A percentile compares a stretch with the other conserved stretches of the same genome.
Evolutionary conservation across 192 early-diverging fungal genomes (phyloP).

Genomic region (Geranomyces variabilis): DNA sequence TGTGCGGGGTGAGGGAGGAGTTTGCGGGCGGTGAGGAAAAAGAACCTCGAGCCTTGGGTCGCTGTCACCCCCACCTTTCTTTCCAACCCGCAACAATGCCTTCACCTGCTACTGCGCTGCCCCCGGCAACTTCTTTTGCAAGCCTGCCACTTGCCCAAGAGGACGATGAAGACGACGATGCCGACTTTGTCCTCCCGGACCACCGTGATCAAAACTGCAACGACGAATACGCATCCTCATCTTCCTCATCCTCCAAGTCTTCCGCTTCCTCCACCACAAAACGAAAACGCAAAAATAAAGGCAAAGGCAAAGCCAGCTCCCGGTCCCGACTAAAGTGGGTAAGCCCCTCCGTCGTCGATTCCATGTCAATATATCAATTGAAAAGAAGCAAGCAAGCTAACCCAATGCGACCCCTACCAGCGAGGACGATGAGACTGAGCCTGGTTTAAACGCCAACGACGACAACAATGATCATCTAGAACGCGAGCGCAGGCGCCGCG

Average conservation of each 20-base stretch:
- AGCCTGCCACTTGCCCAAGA: neutral
- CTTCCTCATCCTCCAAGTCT: neutral
- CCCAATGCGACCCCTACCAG: no score
- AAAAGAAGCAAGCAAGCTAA: constrained; percentile 7
- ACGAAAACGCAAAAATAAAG: neutral
- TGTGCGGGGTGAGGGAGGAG: no score
- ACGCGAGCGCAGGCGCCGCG: constrained; percentile 40
- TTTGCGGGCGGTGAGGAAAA: no score
- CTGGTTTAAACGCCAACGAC: no score
- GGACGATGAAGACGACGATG: constrained; percentile 5
- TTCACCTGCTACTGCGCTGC: no score
- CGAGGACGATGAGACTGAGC: no score
- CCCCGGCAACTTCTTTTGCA: no score
- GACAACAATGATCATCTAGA: neutral
- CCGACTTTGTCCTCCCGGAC: constrained; percentile 1
- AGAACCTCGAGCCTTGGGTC: no score
- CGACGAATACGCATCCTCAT: neutral
- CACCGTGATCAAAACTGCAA: neutral
- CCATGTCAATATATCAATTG: no score
- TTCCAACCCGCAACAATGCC: neutral
- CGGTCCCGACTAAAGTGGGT: constrained; percentile 2
- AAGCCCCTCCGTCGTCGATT: no score
- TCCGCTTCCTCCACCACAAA: neutral
- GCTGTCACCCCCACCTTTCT: no score
- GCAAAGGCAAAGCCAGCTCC: neutral